Base-by-base conservation (phyloP, 345 rosid species). In the Psidium friedrichsthalianum region DNA sequence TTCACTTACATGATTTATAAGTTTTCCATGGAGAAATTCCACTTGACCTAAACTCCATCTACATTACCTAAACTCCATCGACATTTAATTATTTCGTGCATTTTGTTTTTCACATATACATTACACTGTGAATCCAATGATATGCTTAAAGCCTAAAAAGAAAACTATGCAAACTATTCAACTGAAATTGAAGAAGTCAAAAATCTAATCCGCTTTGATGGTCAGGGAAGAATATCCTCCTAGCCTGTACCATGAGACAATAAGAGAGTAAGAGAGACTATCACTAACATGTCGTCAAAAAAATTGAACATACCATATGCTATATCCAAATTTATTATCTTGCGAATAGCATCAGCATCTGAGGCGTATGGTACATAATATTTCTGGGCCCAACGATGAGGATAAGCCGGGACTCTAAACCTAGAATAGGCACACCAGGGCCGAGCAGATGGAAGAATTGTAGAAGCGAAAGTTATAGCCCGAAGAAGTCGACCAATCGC, bases 381-480 rank as follows among this genome's bases (percentile, higher is more conserved):
- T 90, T 95, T 97, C 88, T 95, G 99, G 56, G 93, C 95, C 99
- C 98, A 97, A 12, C 9, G 86, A 91, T 97, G 98, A 87, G 98
- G 99, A 78, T 97, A 89, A 58, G 93, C 83, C 25, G 98, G 98
- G 16, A 94, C 92, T 36, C 61, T 86, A 88, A 91, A 97, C 80
- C 99, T 95, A 25, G 93, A 76, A 52, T 91, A 86, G 87, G 97
- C 98, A 84, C 99, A 97, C 99, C 99, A 95, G 53, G 99, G 98
- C 76, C 98, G 90, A 55, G 98, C 93, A 86, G 99, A 97, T 84
- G 98, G 99, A 74, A 97, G 90, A 89, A 95, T 95, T 27, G 99
- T 97, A 18, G 99, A 94, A 32, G 90, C 90, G 85, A 97, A 97
- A 82, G 95, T 93, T 88, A 97, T 90, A 69, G 99, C 95, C 84